Evolutionary conservation across 129 eudicot genomes (phyloP).

Genomic region (carrot (Daucus carota)): DNA sequence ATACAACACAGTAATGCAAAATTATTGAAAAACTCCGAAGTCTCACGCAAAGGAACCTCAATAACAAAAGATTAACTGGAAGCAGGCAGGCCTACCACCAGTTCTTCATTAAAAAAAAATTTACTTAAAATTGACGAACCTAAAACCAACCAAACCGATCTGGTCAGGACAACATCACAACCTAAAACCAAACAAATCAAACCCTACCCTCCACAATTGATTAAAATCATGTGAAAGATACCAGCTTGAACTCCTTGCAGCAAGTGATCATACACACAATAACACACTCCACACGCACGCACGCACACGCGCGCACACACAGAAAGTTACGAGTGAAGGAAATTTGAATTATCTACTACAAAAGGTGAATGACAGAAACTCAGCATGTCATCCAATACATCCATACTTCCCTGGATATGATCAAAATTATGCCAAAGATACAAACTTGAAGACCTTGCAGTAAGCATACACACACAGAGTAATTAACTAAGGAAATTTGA

Average conservation of each 20-base stretch:
- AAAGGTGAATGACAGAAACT: neutral
- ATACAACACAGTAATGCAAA: neutral
- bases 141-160: neutral
- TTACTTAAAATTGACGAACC: neutral
- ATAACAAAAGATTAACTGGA: neutral
- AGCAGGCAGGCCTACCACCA: neutral
- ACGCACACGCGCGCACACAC: neutral
- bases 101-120: neutral
- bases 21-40: too few species aligned
- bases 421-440: neutral
- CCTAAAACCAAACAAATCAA: neutral
- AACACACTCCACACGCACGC: neutral
- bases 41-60: neutral
- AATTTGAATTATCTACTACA: neutral
- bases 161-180: neutral
- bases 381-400: neutral
- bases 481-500: neutral
- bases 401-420: neutral
- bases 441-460: neutral
- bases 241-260: neutral
- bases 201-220: neutral
- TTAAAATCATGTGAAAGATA: neutral
- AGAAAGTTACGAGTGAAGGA: neutral
- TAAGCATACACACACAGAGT: neutral
- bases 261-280: neutral